phyloP scores from a whole-genome alignment of 495 filamentous ascomycete genomes.

The Acidomyces sp. region DNA sequence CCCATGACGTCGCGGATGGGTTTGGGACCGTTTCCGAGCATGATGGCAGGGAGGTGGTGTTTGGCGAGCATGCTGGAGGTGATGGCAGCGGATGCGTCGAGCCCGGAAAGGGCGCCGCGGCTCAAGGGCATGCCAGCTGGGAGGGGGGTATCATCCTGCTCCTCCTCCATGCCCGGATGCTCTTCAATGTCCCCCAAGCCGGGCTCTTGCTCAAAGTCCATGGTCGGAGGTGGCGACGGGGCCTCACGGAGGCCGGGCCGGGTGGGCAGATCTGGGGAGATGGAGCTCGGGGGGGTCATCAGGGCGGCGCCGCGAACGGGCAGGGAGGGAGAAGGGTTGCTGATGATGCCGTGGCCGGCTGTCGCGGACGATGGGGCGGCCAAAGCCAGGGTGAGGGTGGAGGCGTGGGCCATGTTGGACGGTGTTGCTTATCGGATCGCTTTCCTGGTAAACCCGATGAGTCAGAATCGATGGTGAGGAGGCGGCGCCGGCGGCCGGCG shows the following conservation, averaged over 20 bases:
- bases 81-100: conserved; percentile 70
- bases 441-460: conserved; percentile 27
- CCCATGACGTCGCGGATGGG: conserved; percentile 92
- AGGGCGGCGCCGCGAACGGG: conserved; percentile 52
- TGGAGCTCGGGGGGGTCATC: conserved; percentile 90
- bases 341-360: conserved; percentile 47
- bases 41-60: conserved; percentile 80
- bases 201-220: conserved; percentile 73
- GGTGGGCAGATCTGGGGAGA: conserved; percentile 77
- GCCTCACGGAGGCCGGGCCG: conserved; percentile 46
- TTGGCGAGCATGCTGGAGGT: conserved; percentile 77
- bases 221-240: conserved; percentile 40
- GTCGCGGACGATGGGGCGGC: conserved; percentile 46
- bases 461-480: conserved; percentile 5
- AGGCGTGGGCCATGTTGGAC: conserved; percentile 45
- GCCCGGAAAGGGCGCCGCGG: conserved; percentile 33
- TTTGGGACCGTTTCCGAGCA: conserved; percentile 76
- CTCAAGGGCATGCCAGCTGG: conserved; percentile 25
- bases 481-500: not conserved
- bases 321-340: too few relatives aligned
- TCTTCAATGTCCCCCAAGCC: conserved; percentile 62
- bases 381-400: conserved; percentile 51
- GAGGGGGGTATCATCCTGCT: not conserved
- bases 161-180: conserved; percentile 25
- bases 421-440: conserved; percentile 35